Evolutionary conservation across 2,329 filamentous ascomycete species (phyloP), one percentile per base, ranked within the genome.

Genomic region (Fusarium papillatum): DNA sequence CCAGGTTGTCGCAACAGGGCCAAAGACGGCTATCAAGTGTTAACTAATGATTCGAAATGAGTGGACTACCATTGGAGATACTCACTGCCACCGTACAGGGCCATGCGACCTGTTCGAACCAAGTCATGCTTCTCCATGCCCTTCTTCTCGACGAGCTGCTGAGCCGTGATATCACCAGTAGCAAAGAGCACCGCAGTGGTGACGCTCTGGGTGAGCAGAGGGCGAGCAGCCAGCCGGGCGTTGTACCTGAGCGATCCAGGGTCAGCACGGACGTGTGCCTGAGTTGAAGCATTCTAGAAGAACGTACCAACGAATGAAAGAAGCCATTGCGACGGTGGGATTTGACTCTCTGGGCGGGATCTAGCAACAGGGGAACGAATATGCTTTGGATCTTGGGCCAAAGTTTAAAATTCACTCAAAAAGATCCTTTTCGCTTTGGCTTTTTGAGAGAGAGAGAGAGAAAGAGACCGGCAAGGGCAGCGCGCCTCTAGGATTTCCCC

Each of bases 101-200:
- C 92, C 95, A 97, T 97, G 79, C 95, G 92, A 14, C 89, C 92
- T 36, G 94, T 96, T 65, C 95, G 91, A 34, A 87, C 86, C 43
- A 92, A 79, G 81, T 96, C 93, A 83, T 99, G 96, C 76, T 94
- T 93, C 78, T 93, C 86, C 31, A 94, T 77, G 22, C 95, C 96
- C 80, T 90, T 93, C 84, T 92, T 93, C 86, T 98, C 96, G 71
- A 99, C 94, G 41, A 92, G 88, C 86, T 98, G 96, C 86, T 99
- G 97, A 43, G 97, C 95, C 77, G 97, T 93, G 72, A 94, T 89
- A 86, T 99, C 97, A 80, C 97, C 97, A 17, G 95, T 95, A 70
- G 94, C 96, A 83, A 98, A 99, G 75, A 99, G 93, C 71, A 98
- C 90, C 61, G 95, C 94, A 46, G 96, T 98, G 68, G 95, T 98